Conservation (phyloP, 495 filamentous ascomycete genomes). For the Staphylotrichum longicolle region DNA sequence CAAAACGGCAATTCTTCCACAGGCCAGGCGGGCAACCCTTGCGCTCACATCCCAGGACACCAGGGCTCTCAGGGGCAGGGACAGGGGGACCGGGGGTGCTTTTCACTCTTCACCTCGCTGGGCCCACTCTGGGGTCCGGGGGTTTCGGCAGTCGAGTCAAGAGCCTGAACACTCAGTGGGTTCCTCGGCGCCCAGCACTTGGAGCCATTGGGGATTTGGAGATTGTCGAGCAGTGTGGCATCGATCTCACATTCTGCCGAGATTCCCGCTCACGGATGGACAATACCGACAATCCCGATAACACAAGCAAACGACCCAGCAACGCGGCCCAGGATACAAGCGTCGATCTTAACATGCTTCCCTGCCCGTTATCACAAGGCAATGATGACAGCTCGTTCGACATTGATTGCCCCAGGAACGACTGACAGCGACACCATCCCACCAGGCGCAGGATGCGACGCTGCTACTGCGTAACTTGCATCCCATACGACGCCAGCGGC, state of each 20-base stretch:
- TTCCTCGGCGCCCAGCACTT: background rate
- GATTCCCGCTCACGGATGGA: background rate
- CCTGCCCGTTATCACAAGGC: slow-evolving; percentile 25
- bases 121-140: slow-evolving; percentile 17
- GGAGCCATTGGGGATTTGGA: background rate
- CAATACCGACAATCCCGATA: background rate
- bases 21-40: background rate
- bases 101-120: background rate
- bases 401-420: slow-evolving; percentile 6
- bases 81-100: background rate
- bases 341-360: slow-evolving; percentile 32
- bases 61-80: background rate
- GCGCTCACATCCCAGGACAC: background rate
- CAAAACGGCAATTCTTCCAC: too few species aligned
- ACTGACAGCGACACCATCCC: background rate
- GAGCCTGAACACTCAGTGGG: background rate
- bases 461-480: background rate
- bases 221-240: too few species aligned
- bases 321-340: slow-evolving; percentile 20
- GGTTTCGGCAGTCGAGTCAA: slow-evolving; percentile 23
- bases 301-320: slow-evolving; percentile 17
- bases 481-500: slow-evolving; percentile 10
- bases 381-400: slow-evolving; percentile 15
- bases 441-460: slow-evolving; percentile 2
- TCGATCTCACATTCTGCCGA: too few species aligned